Base-by-base conservation (phyloP, 2,329 filamentous ascomycete species). In the Cytospora leucostoma region DNA sequence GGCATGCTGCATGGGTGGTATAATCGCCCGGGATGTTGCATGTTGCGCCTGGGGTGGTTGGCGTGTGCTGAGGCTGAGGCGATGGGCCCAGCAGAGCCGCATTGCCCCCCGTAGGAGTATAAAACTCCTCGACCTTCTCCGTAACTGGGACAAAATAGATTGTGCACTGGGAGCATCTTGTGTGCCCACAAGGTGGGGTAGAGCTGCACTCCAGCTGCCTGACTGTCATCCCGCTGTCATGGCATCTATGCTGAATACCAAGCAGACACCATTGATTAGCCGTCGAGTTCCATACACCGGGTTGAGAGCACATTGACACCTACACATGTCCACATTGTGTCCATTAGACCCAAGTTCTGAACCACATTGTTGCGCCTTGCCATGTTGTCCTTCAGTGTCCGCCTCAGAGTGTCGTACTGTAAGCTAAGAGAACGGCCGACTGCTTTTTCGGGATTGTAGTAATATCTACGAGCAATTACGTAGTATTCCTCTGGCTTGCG, bases 81-180 rank as follows among this genome's bases (percentile, higher is more conserved):
- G 57, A 33, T 21, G 50, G 11, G 40, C 35, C 15, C 15, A n/a
- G 35, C 57, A 59, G 49, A 59, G 49, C 57, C 57, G 49, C 57
- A 21, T 59, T 11, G 6, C 13, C 12, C 15, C 33, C 11, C 49
- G n/a, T 44, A 47, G 8, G 35, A 37, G 40, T 37, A 58, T 59
- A 34, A 44, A 52, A 4, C 1, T 4, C 35, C 57, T 21, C 10
- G 8, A 19, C 17, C 44, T 2, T 8, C 8, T 47, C n/a, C 10
- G 8, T 21, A 7, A 21, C n/a, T 12, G 2, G 15, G 8, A 12
- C 8, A 0, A 4, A 4, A 21, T 47, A 21, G 11, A 47, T 8
- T 7, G 4, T 4, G 10, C 44, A 47, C n/a, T 47, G 3, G 21
- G 3, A n/a, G n/a, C 44, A 47, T 47, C 44, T 3, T 17, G n/a